A percentile compares a stretch with the other conserved stretches of the same genome.
Evolutionary conservation across 257 asterid species (phyloP).

Genomic region (Solanum sitiens): DNA sequence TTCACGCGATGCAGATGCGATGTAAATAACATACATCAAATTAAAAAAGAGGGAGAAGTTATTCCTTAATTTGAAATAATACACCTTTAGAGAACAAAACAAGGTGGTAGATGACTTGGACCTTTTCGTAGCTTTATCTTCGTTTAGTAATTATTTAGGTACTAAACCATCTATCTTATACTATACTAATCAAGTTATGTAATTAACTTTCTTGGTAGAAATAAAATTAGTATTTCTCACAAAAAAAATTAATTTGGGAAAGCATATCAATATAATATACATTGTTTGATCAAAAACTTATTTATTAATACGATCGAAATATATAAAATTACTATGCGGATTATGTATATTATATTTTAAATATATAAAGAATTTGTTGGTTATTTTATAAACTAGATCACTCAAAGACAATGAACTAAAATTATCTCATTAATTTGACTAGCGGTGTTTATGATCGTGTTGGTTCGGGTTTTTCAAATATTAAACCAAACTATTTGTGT

Average conservation of each 20-base stretch:
- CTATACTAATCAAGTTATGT: neutral
- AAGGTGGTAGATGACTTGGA: neutral
- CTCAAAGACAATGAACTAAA: neutral
- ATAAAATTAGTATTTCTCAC: neutral
- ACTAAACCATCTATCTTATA: neutral
- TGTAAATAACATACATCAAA: rapidly evolving
- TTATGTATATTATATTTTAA: too few relatives aligned
- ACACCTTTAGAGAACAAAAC: neutral
- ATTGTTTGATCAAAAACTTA: neutral
- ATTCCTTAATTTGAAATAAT: neutral
- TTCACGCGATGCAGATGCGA: rapidly evolving
- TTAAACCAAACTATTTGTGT: too few relatives aligned
- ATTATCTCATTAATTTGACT: neutral
- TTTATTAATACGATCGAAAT: too few relatives aligned
- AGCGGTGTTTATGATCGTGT: too few relatives aligned
- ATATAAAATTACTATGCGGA: too few relatives aligned
- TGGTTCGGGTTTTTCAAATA: too few relatives aligned
- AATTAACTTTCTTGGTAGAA: neutral
- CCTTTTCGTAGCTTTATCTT: neutral
- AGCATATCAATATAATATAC: neutral
- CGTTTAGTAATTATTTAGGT: neutral
- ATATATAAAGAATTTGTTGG: neutral
- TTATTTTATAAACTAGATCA: neutral
- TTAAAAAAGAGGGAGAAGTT: neutral
- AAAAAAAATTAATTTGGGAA: neutral